phyloP scores from a whole-genome alignment of 768 basidiomycete genomes.

The Naematelia aurantialba region DNA sequence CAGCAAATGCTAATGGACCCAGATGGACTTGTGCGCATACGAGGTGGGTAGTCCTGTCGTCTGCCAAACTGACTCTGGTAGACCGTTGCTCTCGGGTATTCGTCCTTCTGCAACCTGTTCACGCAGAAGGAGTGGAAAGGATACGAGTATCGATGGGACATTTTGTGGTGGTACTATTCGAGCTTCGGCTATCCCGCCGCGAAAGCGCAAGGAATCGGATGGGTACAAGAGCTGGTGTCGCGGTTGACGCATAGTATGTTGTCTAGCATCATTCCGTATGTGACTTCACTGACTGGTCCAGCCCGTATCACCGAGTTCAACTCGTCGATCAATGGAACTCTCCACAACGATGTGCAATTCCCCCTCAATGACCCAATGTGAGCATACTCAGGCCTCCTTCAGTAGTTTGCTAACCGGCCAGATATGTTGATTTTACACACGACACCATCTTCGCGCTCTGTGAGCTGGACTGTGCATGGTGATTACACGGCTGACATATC shows the following conservation, averaged over 20 bases:
- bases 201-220: constrained; percentile 53
- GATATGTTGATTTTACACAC: constrained; percentile 54
- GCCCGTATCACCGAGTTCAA: constrained; percentile 54
- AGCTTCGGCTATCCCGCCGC: constrained; percentile 79
- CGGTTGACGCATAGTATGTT: constrained; percentile 39
- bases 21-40: constrained; percentile 48
- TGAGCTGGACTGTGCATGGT: constrained; percentile 9
- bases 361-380: constrained; percentile 42
- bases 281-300: constrained; percentile 15
- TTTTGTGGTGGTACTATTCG: constrained; percentile 55
- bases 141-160: constrained; percentile 67
- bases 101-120: constrained; percentile 85
- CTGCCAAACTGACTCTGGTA: constrained; percentile 7
- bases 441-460: constrained; percentile 42
- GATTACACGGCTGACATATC: constrained; percentile 1
- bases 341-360: constrained; percentile 59
- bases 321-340: constrained; percentile 77
- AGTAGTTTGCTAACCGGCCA: constrained; percentile 1
- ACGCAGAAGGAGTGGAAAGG: constrained; percentile 90
- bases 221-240: constrained; percentile 46
- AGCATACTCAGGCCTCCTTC: constrained; percentile 6
- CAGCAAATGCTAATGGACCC: constrained; percentile 4
- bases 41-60: constrained; percentile 31
- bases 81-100: constrained; percentile 89
- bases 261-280: neutral